A percentile compares a stretch with the other conserved stretches of the same genome.
Evolutionary conservation across 2,329 filamentous ascomycete genomes (phyloP).

Genomic region (Monosporascus sp.): DNA sequence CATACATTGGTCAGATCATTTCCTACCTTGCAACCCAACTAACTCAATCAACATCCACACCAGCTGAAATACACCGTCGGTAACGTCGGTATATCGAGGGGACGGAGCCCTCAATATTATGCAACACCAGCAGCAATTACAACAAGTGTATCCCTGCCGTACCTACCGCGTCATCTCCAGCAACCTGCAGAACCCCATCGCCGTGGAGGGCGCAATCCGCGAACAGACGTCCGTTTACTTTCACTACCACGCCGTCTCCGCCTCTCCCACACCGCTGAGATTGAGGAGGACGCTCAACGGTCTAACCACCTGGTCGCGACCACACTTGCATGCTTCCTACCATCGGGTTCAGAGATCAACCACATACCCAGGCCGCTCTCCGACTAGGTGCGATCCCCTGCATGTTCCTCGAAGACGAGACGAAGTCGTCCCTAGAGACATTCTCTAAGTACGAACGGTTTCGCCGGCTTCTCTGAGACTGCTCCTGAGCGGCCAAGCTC

Average conservation of each 20-base stretch:
- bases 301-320: constrained; percentile 13
- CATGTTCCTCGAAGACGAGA: constrained; percentile 17
- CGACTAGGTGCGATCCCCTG: constrained; percentile 17
- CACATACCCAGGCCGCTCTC: constrained; percentile 27
- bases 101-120: neutral
- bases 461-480: constrained; percentile 38
- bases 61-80: too few relatives aligned
- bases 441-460: constrained; percentile 33
- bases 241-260: neutral
- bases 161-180: neutral
- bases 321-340: constrained; percentile 41
- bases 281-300: constrained; percentile 14
- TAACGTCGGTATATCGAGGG: too few relatives aligned
- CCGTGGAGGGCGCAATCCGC: constrained; percentile 7
- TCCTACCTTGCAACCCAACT: constrained; percentile 18
- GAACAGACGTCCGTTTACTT: neutral
- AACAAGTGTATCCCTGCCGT: neutral
- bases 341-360: constrained; percentile 37
- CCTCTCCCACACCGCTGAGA: constrained; percentile 14
- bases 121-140: neutral
- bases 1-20: constrained; percentile 9
- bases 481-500: constrained; percentile 38
- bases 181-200: constrained; percentile 11
- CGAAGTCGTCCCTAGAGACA: constrained; percentile 28
- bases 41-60: constrained; percentile 12